These are phyloP conservation scores for Aciculosporium take DNA, from an alignment of 2,329 filamentous ascomycete species.

Conservation along the genomic window DNA sequence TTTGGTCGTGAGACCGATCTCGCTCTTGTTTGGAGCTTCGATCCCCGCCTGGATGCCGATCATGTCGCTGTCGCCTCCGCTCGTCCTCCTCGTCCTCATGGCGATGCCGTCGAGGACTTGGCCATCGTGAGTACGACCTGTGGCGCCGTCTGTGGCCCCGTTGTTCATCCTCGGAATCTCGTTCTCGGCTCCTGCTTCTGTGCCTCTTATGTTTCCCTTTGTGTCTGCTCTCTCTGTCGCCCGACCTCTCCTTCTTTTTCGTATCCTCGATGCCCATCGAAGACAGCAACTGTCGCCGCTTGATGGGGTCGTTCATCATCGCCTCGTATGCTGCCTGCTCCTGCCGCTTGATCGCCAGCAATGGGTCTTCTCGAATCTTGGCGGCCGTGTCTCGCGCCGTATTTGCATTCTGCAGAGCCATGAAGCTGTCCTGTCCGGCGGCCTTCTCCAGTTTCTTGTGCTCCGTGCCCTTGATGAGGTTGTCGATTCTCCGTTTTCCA, in stretches of 20 bases:
- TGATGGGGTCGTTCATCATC: slow-evolving; percentile 65
- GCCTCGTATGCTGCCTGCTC: slow-evolving; percentile 70
- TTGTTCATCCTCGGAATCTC: slow-evolving; percentile 1
- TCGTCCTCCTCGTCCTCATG: slow-evolving; percentile 11
- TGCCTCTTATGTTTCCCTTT: slow-evolving; percentile 3
- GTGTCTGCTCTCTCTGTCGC: slow-evolving; percentile 17
- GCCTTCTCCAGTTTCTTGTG: slow-evolving; percentile 69
- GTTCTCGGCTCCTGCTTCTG: slow-evolving; percentile 6
- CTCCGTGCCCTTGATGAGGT: slow-evolving; percentile 62
- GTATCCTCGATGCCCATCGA: slow-evolving; percentile 43
- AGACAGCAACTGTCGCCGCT: slow-evolving; percentile 51
- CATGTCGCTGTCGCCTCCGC: slow-evolving; percentile 8
- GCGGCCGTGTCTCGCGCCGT: slow-evolving; percentile 63
- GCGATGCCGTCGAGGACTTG: slow-evolving; percentile 24
- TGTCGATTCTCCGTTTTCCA: slow-evolving; percentile 84
- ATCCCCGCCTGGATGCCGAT: slow-evolving; percentile 13
- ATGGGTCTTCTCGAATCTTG: slow-evolving; percentile 82
- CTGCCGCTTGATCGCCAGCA: slow-evolving; percentile 85
- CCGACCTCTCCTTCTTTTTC: slow-evolving; percentile 26
- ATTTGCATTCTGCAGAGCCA: slow-evolving; percentile 55
- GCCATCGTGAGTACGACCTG: slow-evolving; percentile 32
- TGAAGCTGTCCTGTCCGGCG: slow-evolving; percentile 42
- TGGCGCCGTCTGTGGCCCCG: slow-evolving; percentile 22
- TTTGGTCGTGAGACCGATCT: slow-evolving; percentile 10
- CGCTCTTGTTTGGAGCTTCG: slow-evolving; percentile 9